These are phyloP conservation scores for Parascedosporium putredinis DNA, from an alignment of 2,329 filamentous ascomycete species.

Conservation along the genomic window DNA sequence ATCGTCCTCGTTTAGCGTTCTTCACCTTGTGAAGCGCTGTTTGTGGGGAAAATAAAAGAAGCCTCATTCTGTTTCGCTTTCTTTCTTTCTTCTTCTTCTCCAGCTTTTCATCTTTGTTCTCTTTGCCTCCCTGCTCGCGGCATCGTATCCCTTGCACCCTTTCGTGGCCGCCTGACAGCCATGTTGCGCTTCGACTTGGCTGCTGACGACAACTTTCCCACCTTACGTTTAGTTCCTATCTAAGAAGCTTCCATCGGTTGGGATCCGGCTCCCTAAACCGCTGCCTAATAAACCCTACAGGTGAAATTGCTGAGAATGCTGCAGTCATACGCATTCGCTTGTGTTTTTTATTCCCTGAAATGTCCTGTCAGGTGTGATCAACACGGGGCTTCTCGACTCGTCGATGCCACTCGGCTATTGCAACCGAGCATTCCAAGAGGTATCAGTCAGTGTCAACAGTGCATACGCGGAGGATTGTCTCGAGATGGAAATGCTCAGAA, in stretches of 20 bases:
- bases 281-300: background rate
- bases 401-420: background rate
- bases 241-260: background rate
- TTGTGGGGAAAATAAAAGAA: background rate
- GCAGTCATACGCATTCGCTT: background rate
- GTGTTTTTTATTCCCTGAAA: background rate
- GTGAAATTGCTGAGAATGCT: background rate
- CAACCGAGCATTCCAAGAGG: background rate
- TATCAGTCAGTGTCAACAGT: no score
- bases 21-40: no score
- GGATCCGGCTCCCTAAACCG: background rate
- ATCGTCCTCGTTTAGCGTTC: no score
- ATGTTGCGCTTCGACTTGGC: background rate
- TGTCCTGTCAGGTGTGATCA: background rate
- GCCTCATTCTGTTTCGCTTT: background rate
- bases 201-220: background rate
- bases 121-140: no score
- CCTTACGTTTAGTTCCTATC: background rate
- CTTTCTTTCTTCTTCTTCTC: background rate
- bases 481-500: no score
- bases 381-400: background rate
- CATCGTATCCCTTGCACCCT: no score
- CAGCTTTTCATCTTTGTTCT: background rate
- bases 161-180: background rate
- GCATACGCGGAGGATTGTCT: no score